Conservation (phyloP, 805 yeast genomes). For the Lipomyces lipofer region DNA sequence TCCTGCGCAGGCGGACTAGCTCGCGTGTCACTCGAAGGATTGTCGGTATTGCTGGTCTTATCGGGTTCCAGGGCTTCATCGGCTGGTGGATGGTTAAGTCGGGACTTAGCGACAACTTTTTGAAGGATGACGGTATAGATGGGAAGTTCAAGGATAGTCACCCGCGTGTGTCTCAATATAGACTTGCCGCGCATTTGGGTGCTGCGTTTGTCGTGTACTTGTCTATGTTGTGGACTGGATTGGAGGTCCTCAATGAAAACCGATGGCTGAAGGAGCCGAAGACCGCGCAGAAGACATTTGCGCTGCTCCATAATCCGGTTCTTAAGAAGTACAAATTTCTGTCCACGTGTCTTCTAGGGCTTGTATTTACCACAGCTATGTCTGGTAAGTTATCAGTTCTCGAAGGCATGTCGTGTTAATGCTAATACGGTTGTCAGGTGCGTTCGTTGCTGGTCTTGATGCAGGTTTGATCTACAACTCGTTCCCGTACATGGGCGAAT, state of each 20-base stretch:
- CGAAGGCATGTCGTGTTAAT: too few relatives aligned
- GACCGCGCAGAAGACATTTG: constrained; percentile 54
- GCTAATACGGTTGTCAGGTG: constrained; percentile 81
- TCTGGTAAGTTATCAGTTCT: constrained; percentile 97
- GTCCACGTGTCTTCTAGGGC: constrained; percentile 57
- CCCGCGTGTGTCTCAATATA: constrained; percentile 96
- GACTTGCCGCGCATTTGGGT: constrained; percentile 90
- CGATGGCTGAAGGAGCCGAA: constrained; percentile 67
- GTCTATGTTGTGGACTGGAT: constrained; percentile 88
- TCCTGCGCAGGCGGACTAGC: constrained; percentile 64
- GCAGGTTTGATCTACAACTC: constrained; percentile 96
- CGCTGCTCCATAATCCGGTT: constrained; percentile 57
- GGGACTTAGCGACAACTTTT: constrained; percentile 79
- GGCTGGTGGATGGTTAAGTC: constrained; percentile 99
- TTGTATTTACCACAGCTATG: constrained; percentile 89
- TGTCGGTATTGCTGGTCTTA: constrained; percentile 67
- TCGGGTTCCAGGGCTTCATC: constrained; percentile 91
- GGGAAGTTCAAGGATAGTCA: constrained; percentile 44
- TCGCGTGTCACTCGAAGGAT: constrained; percentile 66
- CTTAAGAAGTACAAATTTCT: constrained; percentile 57
- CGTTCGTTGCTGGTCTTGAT: constrained; percentile 96
- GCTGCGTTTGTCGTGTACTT: constrained; percentile 86
- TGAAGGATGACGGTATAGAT: constrained; percentile 68
- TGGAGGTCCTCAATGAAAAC: constrained; percentile 75
- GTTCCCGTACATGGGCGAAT: constrained; percentile 90